These are phyloP conservation scores for Coemansia sp. DNA, from an alignment of 192 early-diverging fungal genomes.

Conservation along the genomic window DNA sequence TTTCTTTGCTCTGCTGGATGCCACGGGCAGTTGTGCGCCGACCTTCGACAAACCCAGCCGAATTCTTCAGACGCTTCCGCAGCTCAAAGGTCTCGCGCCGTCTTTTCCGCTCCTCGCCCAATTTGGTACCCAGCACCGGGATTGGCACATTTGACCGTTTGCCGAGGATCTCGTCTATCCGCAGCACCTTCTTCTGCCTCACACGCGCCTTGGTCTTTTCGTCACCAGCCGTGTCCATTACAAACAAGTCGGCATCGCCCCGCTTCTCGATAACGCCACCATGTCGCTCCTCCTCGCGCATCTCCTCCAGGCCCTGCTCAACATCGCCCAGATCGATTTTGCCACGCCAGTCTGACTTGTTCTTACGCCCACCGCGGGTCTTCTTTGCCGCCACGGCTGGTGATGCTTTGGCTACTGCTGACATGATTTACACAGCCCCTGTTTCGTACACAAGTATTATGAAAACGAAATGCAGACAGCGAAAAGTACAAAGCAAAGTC, in stretches of 20 bases:
- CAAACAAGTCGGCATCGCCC: conserved; percentile 27
- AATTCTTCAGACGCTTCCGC: conserved; percentile 24
- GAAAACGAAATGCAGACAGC: conserved; percentile 1
- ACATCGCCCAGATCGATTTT: conserved; percentile 83
- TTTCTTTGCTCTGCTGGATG: conserved; percentile 9
- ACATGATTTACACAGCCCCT: conserved; percentile 15
- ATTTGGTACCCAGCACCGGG: conserved; percentile 17
- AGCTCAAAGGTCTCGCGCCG: conserved; percentile 26
- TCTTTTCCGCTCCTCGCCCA: conserved; percentile 29
- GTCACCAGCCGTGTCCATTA: conserved; percentile 20
- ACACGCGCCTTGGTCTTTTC: conserved; percentile 16
- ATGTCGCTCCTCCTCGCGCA: conserved; percentile 71
- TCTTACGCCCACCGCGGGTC: conserved; percentile 73
- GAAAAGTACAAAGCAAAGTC: conserved; percentile 9
- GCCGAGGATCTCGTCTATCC: conserved; percentile 83
- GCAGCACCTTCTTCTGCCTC: conserved; percentile 54
- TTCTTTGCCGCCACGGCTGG: conserved; percentile 33
- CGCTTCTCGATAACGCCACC: conserved; percentile 24
- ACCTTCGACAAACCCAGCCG: conserved; percentile 21
- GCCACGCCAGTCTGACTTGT: conserved; percentile 90
- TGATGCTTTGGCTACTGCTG: conserved; percentile 8
- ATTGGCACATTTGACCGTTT: conserved; percentile 64
- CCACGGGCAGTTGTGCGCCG: conserved; percentile 10
- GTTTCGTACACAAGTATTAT: neutral
- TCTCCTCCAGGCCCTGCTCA: conserved; percentile 71